A percentile compares a stretch with the other conserved stretches of the same genome.
Evolutionary conservation across 2,329 filamentous ascomycete genomes (phyloP).

Genomic region (Neonectria neomacrospora): DNA sequence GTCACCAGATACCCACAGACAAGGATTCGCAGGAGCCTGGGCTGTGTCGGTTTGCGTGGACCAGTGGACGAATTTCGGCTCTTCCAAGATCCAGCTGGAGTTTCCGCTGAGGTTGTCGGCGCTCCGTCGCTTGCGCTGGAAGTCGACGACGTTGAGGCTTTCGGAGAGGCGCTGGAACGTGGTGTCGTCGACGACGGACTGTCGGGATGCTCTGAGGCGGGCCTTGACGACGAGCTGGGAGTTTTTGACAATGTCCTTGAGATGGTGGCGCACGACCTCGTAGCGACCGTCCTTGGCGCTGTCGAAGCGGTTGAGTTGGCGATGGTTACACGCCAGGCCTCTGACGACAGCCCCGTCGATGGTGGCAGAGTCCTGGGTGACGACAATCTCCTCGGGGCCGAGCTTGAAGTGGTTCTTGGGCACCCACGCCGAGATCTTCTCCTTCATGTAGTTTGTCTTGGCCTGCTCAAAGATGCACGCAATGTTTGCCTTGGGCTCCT

Average conservation of each 20-base stretch:
- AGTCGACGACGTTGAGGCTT: slow-evolving; percentile 16
- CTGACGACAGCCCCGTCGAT: slow-evolving; percentile 11
- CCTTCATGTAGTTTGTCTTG: slow-evolving; percentile 23
- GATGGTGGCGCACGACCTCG: slow-evolving; percentile 7
- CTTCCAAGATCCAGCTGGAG: slow-evolving; percentile 16
- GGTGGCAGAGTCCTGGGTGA: slow-evolving; percentile 15
- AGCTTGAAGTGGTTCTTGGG: slow-evolving; percentile 20
- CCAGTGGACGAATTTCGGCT: slow-evolving; percentile 15
- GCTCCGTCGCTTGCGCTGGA: slow-evolving; percentile 12
- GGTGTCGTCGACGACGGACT: slow-evolving; percentile 20
- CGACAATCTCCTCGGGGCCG: slow-evolving; percentile 24
- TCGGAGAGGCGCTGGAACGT: slow-evolving; percentile 20
- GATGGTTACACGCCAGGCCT: slow-evolving; percentile 19
- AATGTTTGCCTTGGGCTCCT: slow-evolving; percentile 16
- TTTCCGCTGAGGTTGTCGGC: slow-evolving; percentile 19
- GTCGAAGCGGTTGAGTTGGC: slow-evolving; percentile 24
- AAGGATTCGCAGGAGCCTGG: slow-evolving; percentile 6
- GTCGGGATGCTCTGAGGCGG: slow-evolving; percentile 17
- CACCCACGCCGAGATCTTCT: slow-evolving; percentile 14
- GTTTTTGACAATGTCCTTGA: slow-evolving; percentile 22
- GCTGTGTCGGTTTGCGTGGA: not conserved
- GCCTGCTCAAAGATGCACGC: slow-evolving; percentile 19
- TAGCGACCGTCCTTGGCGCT: slow-evolving; percentile 21
- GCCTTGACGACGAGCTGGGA: slow-evolving; percentile 18
- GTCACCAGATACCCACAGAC: slow-evolving; percentile 22